Base-by-base conservation (phyloP, 148 eudicot species). In the Fallopia convolvulus region DNA sequence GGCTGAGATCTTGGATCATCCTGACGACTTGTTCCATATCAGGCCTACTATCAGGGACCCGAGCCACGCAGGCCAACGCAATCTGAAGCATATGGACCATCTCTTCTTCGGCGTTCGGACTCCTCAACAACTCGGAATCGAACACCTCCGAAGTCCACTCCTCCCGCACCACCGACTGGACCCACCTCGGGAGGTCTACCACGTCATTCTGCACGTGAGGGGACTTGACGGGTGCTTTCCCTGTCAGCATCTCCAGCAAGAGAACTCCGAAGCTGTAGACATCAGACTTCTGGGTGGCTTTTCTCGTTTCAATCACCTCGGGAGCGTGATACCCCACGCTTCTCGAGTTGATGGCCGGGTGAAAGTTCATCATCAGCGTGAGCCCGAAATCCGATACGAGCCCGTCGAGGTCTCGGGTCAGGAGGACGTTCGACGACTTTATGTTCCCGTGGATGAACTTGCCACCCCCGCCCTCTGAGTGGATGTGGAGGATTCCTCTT, bases 121-220 rank as follows among this genome's bases (percentile, higher is more conserved):
- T 70, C 83, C 83, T 85, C 78, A 82, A 46, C 49, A 93, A 86
- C 84, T 94, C 97, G 0, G 84, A 83, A 58, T 94, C 98, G 42
- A 94, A 94, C 18, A 94, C 98, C 77, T 94, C 98, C 0, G 98
- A 91, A 0, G 97, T 94, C 98, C 98, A 94, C 77, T 94, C 98
- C 80, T 94, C 98, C 66, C 98, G 71, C 2, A 94, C 98, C 15
- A 94, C 97, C 0, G 98, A 94, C 68, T 88, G 86, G 10, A 94
- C 98, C 98, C 98, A 94, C 79, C 97, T 89, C 5, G 98, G 98
- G 63, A 93, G 90, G 80, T 94, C 98, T 42, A 94, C 78, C 50
- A 82, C 87, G 6, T 87, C 92, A 2, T 82, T 84, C 36, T 85
- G 92, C 12, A 86, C 88, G n/a, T 83, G 88, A 0, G 90, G 82